phyloP scores from a whole-genome alignment of 2,329 filamentous ascomycete species.

The Penicillium psychrosexuale region DNA sequence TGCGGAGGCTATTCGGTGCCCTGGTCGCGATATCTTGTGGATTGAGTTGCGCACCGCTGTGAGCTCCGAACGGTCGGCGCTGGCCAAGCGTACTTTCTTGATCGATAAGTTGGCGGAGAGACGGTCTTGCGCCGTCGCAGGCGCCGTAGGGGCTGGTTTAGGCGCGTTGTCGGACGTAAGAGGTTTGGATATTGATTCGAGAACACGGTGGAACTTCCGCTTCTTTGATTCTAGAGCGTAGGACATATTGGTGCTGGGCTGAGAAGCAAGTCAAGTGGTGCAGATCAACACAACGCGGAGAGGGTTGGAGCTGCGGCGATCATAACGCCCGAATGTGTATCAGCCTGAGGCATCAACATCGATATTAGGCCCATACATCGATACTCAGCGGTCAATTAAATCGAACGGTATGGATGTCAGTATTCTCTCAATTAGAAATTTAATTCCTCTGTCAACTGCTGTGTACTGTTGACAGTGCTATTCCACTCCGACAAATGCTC shows the following conservation, averaged over 20 bases:
- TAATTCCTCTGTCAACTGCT: not conserved
- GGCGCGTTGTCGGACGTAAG: slow-evolving; percentile 18
- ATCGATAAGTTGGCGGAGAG: slow-evolving; percentile 29
- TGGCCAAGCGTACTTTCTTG: slow-evolving; percentile 35
- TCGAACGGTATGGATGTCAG: not conserved
- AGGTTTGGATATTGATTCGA: slow-evolving; percentile 45
- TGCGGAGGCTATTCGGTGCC: slow-evolving; percentile 28
- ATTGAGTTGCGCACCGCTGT: slow-evolving; percentile 26
- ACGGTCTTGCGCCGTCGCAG: slow-evolving; percentile 25
- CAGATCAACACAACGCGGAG: slow-evolving; percentile 10
- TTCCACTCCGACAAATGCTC: slow-evolving; percentile 16
- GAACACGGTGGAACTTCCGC: slow-evolving; percentile 47
- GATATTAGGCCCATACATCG: not conserved
- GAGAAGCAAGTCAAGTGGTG: slow-evolving; percentile 5
- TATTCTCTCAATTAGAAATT: not conserved
- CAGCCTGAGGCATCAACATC: slow-evolving; percentile 23
- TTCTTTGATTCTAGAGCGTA: slow-evolving; percentile 48
- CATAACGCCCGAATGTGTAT: slow-evolving; percentile 6
- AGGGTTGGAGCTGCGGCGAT: slow-evolving; percentile 15
- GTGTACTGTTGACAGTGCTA: not conserved
- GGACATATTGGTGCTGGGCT: slow-evolving; percentile 32
- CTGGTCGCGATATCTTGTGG: slow-evolving; percentile 28
- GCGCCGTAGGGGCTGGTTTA: slow-evolving; percentile 19
- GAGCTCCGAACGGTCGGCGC: slow-evolving; percentile 19
- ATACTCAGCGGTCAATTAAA: not conserved